phyloP scores from a whole-genome alignment of 2,329 filamentous ascomycete genomes.

The Aspergillus cejpii region DNA sequence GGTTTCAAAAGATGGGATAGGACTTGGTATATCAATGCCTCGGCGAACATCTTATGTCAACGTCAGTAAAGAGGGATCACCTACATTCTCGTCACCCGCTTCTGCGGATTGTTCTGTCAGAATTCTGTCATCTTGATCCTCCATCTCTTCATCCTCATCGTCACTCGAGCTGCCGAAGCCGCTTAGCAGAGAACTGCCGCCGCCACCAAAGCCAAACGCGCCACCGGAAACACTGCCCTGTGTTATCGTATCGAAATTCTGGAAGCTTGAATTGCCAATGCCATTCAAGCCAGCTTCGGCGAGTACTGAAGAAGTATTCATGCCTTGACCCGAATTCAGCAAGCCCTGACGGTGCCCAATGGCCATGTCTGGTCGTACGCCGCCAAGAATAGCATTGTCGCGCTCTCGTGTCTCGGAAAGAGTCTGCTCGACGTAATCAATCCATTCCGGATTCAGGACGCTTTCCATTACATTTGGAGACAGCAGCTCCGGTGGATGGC shows the following conservation, averaged over 20 bases:
- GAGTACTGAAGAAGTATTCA: conserved; percentile 60
- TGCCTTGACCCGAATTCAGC: conserved; percentile 52
- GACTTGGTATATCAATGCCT: conserved; percentile 8
- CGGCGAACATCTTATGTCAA: conserved; percentile 46
- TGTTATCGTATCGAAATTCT: conserved; percentile 60
- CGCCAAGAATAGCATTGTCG: conserved; percentile 96
- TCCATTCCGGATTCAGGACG: conserved; percentile 85
- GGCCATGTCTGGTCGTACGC: conserved; percentile 84
- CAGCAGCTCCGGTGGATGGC: conserved; percentile 80
- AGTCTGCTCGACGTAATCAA: conserved; percentile 88
- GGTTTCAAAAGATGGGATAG: conserved; percentile 2
- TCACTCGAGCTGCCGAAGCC: conserved; percentile 93
- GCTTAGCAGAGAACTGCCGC: conserved; percentile 61
- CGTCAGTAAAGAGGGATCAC: conserved; percentile 57
- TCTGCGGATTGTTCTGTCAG: conserved; percentile 39
- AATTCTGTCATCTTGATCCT: conserved; percentile 53
- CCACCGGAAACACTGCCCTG: conserved; percentile 62
- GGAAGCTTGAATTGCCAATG: conserved; percentile 43
- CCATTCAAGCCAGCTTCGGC: conserved; percentile 75
- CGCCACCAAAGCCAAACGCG: conserved; percentile 64
- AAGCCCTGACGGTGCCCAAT: conserved; percentile 69
- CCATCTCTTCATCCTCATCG: conserved; percentile 91
- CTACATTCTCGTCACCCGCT: conserved; percentile 58
- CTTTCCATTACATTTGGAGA: conserved; percentile 78
- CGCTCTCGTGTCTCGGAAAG: conserved; percentile 88